Evolutionary conservation across 2,329 filamentous ascomycete species (phyloP).

Genomic region (Capronia americana): DNA sequence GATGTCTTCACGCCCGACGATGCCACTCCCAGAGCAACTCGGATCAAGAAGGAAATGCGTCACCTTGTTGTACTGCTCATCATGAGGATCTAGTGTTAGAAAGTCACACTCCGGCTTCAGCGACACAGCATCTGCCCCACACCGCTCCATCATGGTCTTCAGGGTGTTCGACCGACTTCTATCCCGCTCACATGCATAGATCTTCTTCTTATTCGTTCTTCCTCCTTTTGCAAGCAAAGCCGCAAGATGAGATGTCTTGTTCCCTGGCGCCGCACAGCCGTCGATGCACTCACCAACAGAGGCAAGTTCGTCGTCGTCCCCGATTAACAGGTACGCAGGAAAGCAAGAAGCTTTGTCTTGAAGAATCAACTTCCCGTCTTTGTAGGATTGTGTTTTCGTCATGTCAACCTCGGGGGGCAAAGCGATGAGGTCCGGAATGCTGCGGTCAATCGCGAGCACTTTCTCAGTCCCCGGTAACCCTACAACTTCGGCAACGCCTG

Average conservation of each 20-base stretch:
- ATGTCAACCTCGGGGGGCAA: constrained; percentile 75
- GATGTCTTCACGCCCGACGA: constrained; percentile 84
- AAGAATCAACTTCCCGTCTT: constrained; percentile 77
- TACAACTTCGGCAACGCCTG: constrained; percentile 64
- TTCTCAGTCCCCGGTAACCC: constrained; percentile 42
- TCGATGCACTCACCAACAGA: constrained; percentile 77
- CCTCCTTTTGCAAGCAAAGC: constrained; percentile 64
- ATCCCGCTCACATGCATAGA: constrained; percentile 84
- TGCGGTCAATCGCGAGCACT: constrained; percentile 72
- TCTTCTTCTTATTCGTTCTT: constrained; percentile 42
- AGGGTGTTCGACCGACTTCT: constrained; percentile 73
- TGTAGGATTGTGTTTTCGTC: constrained; percentile 75
- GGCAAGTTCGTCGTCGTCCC: constrained; percentile 55
- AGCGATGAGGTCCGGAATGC: constrained; percentile 84
- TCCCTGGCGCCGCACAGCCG: constrained; percentile 91
- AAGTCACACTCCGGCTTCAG: constrained; percentile 83
- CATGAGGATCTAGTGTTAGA: constrained; percentile 71
- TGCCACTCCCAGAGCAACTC: constrained; percentile 94
- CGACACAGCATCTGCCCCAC: constrained; percentile 71
- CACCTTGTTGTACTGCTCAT: constrained; percentile 70
- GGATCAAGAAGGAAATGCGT: constrained; percentile 85
- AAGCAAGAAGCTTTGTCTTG: constrained; percentile 99
- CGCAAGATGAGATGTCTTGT: constrained; percentile 94
- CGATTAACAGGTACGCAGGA: constrained; percentile 83
- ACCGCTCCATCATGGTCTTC: constrained; percentile 80